Conservation (phyloP, 352 stramenopile genomes). For the Elongisporangium prolatum region DNA sequence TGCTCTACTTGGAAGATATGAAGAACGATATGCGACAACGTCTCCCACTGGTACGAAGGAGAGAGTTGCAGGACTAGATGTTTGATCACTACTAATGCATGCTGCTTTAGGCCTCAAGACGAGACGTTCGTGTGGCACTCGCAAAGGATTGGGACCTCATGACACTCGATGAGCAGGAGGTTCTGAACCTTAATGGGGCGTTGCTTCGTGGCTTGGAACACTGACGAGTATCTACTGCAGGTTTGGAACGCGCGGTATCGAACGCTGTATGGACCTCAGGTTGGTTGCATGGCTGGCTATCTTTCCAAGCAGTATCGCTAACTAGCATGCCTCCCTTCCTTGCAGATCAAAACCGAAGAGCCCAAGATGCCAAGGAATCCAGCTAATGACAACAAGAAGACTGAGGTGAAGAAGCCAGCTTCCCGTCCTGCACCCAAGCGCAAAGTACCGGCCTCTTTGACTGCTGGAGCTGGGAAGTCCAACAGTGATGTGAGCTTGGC, state of each 20-base stretch:
- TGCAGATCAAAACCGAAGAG: neutral
- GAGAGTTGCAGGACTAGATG: neutral
- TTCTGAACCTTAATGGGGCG: constrained; percentile 5
- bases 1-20: constrained; percentile 30
- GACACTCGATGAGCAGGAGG: constrained; percentile 23
- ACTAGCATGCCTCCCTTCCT: neutral
- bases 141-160: constrained; percentile 22
- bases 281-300: neutral
- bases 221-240: neutral
- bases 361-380: neutral
- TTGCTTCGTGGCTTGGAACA: neutral
- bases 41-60: constrained; percentile 19
- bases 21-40: constrained; percentile 13
- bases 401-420: neutral
- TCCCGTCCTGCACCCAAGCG: neutral
- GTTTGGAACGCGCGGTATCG: constrained; percentile 8
- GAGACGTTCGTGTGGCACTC: constrained; percentile 17
- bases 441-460: neutral
- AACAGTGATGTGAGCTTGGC: neutral
- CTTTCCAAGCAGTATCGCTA: too few species aligned
- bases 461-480: neutral
- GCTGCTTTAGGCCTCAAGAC: constrained; percentile 16
- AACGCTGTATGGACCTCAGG: neutral
- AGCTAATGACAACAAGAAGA: neutral
- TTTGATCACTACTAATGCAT: neutral